Percentiles rank a stretch among this genome's conserved stretches.
phyloP scores from a whole-genome alignment of 345 rosid genomes.

The Laguncularia racemosa region DNA sequence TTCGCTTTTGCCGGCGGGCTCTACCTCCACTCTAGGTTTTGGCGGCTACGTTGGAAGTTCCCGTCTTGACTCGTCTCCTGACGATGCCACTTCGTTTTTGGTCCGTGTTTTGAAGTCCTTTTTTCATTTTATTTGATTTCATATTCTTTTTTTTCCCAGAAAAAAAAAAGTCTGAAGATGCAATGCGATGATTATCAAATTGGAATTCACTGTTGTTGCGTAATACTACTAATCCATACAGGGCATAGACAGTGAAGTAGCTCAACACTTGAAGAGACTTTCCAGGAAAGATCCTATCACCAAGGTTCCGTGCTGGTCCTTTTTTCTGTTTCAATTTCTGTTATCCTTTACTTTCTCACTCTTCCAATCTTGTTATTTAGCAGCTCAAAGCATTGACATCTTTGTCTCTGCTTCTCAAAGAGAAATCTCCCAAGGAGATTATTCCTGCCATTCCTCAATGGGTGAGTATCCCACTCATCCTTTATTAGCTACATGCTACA shows the following conservation, averaged over 20 bases:
- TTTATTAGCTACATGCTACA: too few species aligned
- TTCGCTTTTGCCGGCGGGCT: constrained; percentile 56
- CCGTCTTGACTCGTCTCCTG: constrained; percentile 54
- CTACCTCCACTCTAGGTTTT: constrained; percentile 66
- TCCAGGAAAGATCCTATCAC: constrained; percentile 87
- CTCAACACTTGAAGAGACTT: constrained; percentile 76
- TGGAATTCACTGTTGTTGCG: not conserved
- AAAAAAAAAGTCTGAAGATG: too few species aligned
- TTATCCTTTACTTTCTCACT: not conserved
- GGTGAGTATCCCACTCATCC: constrained; percentile 30
- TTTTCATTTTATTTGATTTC: too few species aligned
- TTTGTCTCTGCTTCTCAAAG: constrained; percentile 52
- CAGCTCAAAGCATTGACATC: constrained; percentile 90
- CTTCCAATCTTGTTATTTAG: constrained; percentile 14
- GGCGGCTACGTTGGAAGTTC: constrained; percentile 89
- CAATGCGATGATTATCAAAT: too few species aligned
- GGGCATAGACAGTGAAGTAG: constrained; percentile 79
- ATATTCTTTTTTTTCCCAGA: too few species aligned
- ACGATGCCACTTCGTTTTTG: constrained; percentile 36
- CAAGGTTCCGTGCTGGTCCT: constrained; percentile 40
- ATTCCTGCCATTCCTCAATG: constrained; percentile 75
- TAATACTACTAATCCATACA: constrained; percentile 13
- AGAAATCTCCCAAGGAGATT: constrained; percentile 66
- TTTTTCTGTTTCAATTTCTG: not conserved
- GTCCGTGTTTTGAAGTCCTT: constrained; percentile 18